These are phyloP conservation scores for Xylariaceae sp. DNA, from an alignment of 2,329 filamentous ascomycete species.

Conservation along the genomic window DNA sequence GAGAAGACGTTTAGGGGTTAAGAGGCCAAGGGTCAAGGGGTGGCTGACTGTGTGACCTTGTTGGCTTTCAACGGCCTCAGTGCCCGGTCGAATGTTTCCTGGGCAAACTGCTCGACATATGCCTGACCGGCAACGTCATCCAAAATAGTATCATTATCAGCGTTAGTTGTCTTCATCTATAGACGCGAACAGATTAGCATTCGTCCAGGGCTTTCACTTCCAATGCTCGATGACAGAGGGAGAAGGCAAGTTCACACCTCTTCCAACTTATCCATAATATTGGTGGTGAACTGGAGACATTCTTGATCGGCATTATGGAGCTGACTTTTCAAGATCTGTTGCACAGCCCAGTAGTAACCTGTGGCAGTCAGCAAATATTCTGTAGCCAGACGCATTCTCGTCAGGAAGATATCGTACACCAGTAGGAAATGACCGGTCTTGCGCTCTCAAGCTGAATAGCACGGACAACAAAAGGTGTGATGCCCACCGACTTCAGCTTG, in stretches of 20 bases:
- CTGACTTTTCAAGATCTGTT: constrained; percentile 77
- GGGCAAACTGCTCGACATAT: constrained; percentile 89
- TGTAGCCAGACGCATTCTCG: neutral
- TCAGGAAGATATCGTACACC: constrained; percentile 60
- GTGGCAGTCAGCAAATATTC: neutral
- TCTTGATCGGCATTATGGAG: constrained; percentile 76
- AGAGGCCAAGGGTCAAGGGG: neutral
- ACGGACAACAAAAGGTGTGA: constrained; percentile 76
- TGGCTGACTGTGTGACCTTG: constrained; percentile 67
- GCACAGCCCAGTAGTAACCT: constrained; percentile 90
- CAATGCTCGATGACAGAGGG: too few species aligned
- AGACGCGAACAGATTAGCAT: constrained; percentile 16
- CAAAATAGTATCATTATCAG: constrained; percentile 72
- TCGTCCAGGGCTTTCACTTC: neutral
- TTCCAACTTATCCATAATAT: constrained; percentile 88
- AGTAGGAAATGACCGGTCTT: constrained; percentile 88
- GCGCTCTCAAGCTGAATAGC: constrained; percentile 77
- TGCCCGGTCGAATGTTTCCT: constrained; percentile 80
- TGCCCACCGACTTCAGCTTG: constrained; percentile 71
- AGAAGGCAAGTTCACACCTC: constrained; percentile 43
- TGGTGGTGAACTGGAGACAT: constrained; percentile 72
- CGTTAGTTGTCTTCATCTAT: constrained; percentile 66
- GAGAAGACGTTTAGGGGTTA: too few species aligned
- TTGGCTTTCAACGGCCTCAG: constrained; percentile 77
- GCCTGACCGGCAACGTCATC: constrained; percentile 85